Conservation (phyloP, 345 rosid species). For the Camelina sativa region DNA sequence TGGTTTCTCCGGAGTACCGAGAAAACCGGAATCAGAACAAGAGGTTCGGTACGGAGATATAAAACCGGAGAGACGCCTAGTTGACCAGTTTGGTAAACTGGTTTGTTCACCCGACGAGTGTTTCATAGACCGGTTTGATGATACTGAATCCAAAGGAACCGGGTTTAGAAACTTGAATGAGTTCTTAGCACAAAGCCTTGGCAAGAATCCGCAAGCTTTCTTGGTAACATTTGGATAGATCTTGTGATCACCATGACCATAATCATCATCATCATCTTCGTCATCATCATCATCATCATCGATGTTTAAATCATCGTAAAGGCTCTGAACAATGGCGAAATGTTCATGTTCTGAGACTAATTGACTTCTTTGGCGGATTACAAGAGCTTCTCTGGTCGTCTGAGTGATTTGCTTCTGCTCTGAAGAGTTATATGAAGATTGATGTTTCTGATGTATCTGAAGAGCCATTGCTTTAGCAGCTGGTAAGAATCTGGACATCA, state of each 20-base stretch:
- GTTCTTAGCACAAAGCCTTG: slow-evolving; percentile 72
- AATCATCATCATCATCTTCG: slow-evolving; percentile 35
- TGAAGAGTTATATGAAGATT: slow-evolving; percentile 48
- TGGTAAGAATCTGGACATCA: slow-evolving; percentile 95
- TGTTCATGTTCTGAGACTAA: slow-evolving; percentile 40
- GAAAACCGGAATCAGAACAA: slow-evolving; percentile 56
- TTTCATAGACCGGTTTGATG: slow-evolving; percentile 29
- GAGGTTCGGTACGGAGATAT: slow-evolving; percentile 61
- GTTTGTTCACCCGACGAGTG: slow-evolving; percentile 35
- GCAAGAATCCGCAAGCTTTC: slow-evolving; percentile 82
- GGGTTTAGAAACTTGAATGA: slow-evolving; percentile 59
- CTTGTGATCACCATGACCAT: slow-evolving; percentile 37
- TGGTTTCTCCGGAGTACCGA: slow-evolving; percentile 57
- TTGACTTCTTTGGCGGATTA: slow-evolving; percentile 44
- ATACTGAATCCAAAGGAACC: slow-evolving; percentile 49
- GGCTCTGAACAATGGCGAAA: slow-evolving; percentile 45
- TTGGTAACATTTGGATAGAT: slow-evolving; percentile 31
- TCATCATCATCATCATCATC: slow-evolving; percentile 59
- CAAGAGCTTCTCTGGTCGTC: slow-evolving; percentile 50
- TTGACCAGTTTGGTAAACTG: slow-evolving; percentile 42
- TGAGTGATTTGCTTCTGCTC: slow-evolving; percentile 59
- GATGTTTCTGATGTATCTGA: slow-evolving; percentile 52
- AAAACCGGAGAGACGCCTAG: slow-evolving; percentile 53
- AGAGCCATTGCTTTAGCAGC: slow-evolving; percentile 96
- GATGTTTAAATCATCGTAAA: slow-evolving; percentile 44